Base-by-base conservation (phyloP, 2,329 filamentous ascomycete species). In the Diplodia corticola region DNA sequence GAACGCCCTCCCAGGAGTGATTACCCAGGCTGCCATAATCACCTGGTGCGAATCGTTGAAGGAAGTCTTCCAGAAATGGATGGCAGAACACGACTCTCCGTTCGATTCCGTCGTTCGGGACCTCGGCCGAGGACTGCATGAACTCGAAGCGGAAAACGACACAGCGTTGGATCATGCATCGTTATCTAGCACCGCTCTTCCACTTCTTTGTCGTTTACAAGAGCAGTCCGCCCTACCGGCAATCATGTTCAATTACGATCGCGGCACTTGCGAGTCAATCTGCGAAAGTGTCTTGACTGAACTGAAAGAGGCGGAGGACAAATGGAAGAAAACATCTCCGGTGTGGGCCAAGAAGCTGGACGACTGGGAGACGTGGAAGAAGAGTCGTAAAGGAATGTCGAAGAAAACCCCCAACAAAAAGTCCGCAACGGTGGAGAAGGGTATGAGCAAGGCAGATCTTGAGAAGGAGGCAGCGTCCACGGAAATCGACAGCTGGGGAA, bases 191-290 rank as follows among this genome's bases (percentile, higher is more conserved):
- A 84, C 82, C 10, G 86, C 84, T 3, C 77, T 90, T 20, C 83
- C 86, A 1, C 77, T 91, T 33, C 79, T 90, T 0, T 82, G 79
- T 17, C 83, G 87, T 35, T 80, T 93, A 0, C 84, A 91, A 57
- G 79, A 81, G 17, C 85, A 87, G 65, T 84, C 86, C 65, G 89
- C 88, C 0, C 80, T 94, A 0, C 91, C 91, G 0, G 90, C 89
- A 0, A 87, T 94, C 13, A 75, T 93, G 1, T 94, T 94, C 80
- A 91, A 91, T 73, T 94, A 91, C 70, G 89, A 93, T 69, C 86
- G 90, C 55, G 75, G 76, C 1, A 76, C 80, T 33, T 93, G 91
- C 71, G 90, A 92, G 74, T 74, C 76, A 10, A 84, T 90, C 30
- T 83, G 85, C 28, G 70, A 75, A 26, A 71, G 76, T 0, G 70